phyloP scores from a whole-genome alignment of 495 filamentous ascomycete genomes.

The Talaromyces nanjingensis region DNA sequence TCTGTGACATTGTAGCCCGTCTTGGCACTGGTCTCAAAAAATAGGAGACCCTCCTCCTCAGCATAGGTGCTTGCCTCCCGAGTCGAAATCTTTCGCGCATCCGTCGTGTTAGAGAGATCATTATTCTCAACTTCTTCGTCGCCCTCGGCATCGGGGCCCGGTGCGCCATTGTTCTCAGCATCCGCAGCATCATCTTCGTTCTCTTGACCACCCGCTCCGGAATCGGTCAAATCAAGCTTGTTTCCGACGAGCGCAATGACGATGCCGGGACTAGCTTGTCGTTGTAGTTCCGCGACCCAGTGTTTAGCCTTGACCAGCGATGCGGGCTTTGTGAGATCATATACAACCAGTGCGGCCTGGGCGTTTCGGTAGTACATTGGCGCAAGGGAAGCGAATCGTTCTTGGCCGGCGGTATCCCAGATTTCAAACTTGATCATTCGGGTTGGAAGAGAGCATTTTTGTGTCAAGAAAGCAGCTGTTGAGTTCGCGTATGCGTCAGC shows the following conservation, averaged over 20 bases:
- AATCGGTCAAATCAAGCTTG: constrained; percentile 82
- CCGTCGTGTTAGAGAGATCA: constrained; percentile 60
- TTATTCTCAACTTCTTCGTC: constrained; percentile 43
- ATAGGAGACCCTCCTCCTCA: constrained; percentile 86
- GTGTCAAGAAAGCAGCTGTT: constrained; percentile 90
- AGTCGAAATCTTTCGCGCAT: constrained; percentile 79
- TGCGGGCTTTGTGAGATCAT: constrained; percentile 95
- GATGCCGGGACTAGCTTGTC: constrained; percentile 95
- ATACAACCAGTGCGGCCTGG: constrained; percentile 96
- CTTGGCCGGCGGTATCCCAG: constrained; percentile 98
- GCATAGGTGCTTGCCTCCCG: constrained; percentile 89
- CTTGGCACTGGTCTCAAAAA: constrained; percentile 98
- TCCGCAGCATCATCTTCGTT: constrained; percentile 19
- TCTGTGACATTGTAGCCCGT: constrained; percentile 87
- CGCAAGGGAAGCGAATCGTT: constrained; percentile 92
- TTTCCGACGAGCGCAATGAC: constrained; percentile 97
- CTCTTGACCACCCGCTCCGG: constrained; percentile 31
- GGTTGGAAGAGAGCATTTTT: constrained; percentile 94
- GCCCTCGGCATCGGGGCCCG: constrained; percentile 18
- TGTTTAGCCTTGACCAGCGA: constrained; percentile 95
- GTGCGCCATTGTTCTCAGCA: constrained; percentile 16
- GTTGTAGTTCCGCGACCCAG: constrained; percentile 96
- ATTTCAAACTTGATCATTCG: constrained; percentile 99
- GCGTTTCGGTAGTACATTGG: constrained; percentile 99
- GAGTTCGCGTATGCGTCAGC: background rate